Percentiles rank a stretch among this genome's conserved stretches.
These are phyloP conservation scores for Phialocephala subalpina DNA, from an alignment of 2,329 filamentous ascomycete genomes.

Conservation along the genomic window DNA sequence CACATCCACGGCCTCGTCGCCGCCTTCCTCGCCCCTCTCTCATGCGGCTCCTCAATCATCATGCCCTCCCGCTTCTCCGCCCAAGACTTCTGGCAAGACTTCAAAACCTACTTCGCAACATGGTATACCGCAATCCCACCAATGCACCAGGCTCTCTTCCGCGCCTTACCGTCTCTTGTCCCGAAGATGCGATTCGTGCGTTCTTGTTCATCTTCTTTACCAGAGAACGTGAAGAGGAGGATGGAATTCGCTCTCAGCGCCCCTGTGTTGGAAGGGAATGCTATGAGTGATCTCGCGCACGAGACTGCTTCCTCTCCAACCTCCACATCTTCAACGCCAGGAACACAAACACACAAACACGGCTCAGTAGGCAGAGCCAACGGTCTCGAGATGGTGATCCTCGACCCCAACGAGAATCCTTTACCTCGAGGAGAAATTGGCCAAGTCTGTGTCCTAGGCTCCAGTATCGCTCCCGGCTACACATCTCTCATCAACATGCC, in stretches of 20 bases:
- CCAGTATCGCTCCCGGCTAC: slow-evolving; percentile 83
- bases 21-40: slow-evolving; percentile 78
- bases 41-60: slow-evolving; percentile 78
- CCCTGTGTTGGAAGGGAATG: slow-evolving; percentile 88
- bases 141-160: slow-evolving; percentile 87
- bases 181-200: slow-evolving; percentile 84
- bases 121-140: slow-evolving; percentile 93
- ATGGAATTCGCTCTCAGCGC: slow-evolving; percentile 78
- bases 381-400: slow-evolving; percentile 81
- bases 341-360: slow-evolving; percentile 63
- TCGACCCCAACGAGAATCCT: slow-evolving; percentile 74
- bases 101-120: slow-evolving; percentile 75
- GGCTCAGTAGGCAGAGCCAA: slow-evolving; percentile 84
- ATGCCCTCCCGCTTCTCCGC: slow-evolving; percentile 83
- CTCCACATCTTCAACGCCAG: slow-evolving; percentile 63
- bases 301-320: slow-evolving; percentile 82
- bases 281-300: slow-evolving; percentile 89
- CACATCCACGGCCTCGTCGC: slow-evolving; percentile 88
- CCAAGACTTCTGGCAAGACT: slow-evolving; percentile 81
- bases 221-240: slow-evolving; percentile 80
- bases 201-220: slow-evolving; percentile 84
- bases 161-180: slow-evolving; percentile 69
- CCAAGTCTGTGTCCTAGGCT: slow-evolving; percentile 80
- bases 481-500: slow-evolving; percentile 26
- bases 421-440: slow-evolving; percentile 73